These are phyloP conservation scores for Leccinum colubrinum DNA, from an alignment of 1,284 basidiomycete genomes.

Conservation along the genomic window DNA sequence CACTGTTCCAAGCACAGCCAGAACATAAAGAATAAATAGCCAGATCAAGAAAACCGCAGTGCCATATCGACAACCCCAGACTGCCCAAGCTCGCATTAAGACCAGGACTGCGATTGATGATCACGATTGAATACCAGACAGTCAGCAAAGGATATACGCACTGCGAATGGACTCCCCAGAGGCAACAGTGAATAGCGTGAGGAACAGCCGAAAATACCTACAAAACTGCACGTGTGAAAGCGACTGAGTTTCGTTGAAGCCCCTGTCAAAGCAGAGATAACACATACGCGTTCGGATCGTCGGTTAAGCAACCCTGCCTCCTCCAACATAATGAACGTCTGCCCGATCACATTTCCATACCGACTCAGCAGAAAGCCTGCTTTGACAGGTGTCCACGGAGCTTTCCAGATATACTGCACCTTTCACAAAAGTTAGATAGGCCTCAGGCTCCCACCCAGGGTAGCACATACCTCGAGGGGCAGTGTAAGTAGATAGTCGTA, in stretches of 20 bases:
- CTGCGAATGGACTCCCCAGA: constrained; percentile 11
- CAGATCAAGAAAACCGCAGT: neutral
- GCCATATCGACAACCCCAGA: constrained; percentile 13
- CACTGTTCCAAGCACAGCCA: neutral
- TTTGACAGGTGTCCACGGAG: constrained; percentile 12
- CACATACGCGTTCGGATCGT: neutral
- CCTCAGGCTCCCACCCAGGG: neutral
- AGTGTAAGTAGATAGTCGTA: too few relatives aligned
- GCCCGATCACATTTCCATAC: constrained; percentile 16
- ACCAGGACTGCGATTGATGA: constrained; percentile 9
- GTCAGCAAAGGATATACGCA: constrained; percentile 1
- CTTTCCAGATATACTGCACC: constrained; percentile 14
- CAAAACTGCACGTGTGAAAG: neutral
- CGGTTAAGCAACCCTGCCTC: constrained; percentile 6
- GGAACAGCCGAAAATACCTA: neutral
- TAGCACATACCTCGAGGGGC: neutral
- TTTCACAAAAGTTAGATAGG: constrained; percentile 1
- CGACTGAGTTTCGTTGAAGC: neutral
- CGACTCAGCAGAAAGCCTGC: constrained; percentile 14
- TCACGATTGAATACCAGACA: neutral
- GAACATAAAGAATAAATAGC: constrained; percentile 9
- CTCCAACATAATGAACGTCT: constrained; percentile 9
- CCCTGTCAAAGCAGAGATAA: neutral
- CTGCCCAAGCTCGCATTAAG: constrained; percentile 15
- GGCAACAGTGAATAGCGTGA: neutral